Evolutionary conservation across 1,139 yeast genomes (phyloP), one percentile per base, ranked within the genome.

Genomic region (Protomyces inundatus): DNA sequence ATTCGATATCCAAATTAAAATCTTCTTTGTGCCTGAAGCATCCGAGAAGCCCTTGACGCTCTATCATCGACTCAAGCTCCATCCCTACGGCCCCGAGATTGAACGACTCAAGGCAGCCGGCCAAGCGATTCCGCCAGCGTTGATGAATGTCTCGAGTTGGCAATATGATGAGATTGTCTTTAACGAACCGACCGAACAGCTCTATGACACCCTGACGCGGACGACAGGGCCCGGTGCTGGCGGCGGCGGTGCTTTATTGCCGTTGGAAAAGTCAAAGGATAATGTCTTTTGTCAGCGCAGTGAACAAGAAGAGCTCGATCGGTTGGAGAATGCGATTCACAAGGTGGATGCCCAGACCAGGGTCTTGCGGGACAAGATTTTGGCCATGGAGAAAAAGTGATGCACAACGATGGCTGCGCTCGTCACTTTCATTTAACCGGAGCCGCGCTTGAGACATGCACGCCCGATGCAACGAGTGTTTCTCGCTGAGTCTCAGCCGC

Each of bases 141-240:
- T 42, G 48, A 65, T 65, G n/a, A 54, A 72, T 35, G 87, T 86
- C 4, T 85, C 89, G 70, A 84, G 93, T 55, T 82, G 88, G 4
- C 79, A 87, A 54, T 93, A 87, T 72, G 98, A 93, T 72, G 98
- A 93, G 73, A 78, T 93, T 46, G 97, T 93, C 9, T 93, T 95
- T 72, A 90, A 88, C 73, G 99, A 93, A 73, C 99, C 99, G 1
- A 90, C 97, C 1, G 98, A 93, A 70, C 81, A 82, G 36, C 84
- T 90, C 75, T 91, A 93, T 75, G 89, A 87, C 69, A 77, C 85
- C 6, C 79, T 93, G 70, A 89, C 97, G 7, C 76, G 97, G 1
- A 64, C 55, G 12, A 42, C 48, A 4, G 48, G 48, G 32, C 48
- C 48, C n/a, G 48, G 48, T 23, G 48, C 48, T 6, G 48, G 48